Base-by-base conservation (phyloP, 1,284 basidiomycete genomes). In the Naganishia sp. region DNA sequence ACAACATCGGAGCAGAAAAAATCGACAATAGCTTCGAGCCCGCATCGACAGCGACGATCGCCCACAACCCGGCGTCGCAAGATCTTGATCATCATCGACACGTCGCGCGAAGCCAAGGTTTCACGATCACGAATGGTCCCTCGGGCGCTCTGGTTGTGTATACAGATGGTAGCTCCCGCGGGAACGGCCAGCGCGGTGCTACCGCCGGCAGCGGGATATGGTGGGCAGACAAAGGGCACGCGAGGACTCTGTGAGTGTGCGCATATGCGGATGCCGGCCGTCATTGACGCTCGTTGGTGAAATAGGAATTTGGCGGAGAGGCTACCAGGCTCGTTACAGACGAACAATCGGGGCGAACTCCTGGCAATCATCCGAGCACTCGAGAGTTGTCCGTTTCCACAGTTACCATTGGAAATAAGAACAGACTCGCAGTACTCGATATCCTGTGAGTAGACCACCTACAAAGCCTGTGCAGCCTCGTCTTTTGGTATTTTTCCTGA, bases 331-430 rank as follows among this genome's bases (percentile, higher is more conserved):
- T 18, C 52, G 0, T 28, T 74, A 41, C 80, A 81, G 71, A 81
- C 80, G 6, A 81, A 81, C 65, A 81, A 81, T 63, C 71, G 80
- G n/a, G 80, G 76, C 47, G 80, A 81, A 65, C 63, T 81, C 15
- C 70, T 80, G 17, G 74, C 79, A 15, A 78, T 80, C 32, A 77
- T 80, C 43, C 69, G 77, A 58, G 79, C 79, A 1, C 46, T 80
- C 21, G 80, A 81, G 69, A 69, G 66, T 18, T 77, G 77, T 65
- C 79, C 79, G 3, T 76, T 71, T 39, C 76, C 77, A 15, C 66
- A 74, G 7, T 23, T 79, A n/a, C 77, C 80, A 2, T 66, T 81
- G 3, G 79, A 81, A 68, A 76, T 81, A 61, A 72, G 80, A 17
- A 79, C 79, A 45, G 80, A 81, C 67, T 78, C 77, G 31, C 74